Base-by-base conservation (phyloP, 2,329 filamentous ascomycete genomes). In the Alternaria gansuensis region DNA sequence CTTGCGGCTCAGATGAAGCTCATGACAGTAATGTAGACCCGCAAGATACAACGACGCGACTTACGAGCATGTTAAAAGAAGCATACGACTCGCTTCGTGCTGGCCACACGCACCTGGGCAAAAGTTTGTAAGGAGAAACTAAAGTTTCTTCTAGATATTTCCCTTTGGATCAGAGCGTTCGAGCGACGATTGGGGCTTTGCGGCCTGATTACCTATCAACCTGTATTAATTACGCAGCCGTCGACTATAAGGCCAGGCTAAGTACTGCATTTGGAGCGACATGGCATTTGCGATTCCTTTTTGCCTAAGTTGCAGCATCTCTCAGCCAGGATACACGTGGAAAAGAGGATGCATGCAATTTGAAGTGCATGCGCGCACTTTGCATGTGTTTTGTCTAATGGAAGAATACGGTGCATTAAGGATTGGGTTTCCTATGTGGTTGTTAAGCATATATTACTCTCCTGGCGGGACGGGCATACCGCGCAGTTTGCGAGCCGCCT, bases 11-110 rank as follows among this genome's bases (percentile, higher is more conserved):
- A 77, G 53, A 77, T 77, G 74, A 77, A 77, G 70, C 68, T 77
- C 71, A 77, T 78, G 76, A 78, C 75, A 54, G 74, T 78, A 62
- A 77, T 76, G 73, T 78, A 74, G 64, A 71, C 53, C 52, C 57
- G 56, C 56, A 59, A 62, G 59, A 61, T 66, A 70, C 60, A 59
- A 68, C 60, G 60, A 59, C 51, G 44, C 60, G 59, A 62, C 46
- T 40, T 46, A 57, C 54, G 54, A 58, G 49, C 43, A 54, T 54
- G 28, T 36, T 53, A 24, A 26, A 48, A 31, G 33, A 54, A 23
- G 36, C 36, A 48, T 43, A 49, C 24, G 43, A 57, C 48, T 45
- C 48, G 48, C 26, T 60, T 48, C 45, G 54, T 54, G 63, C 53
- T 57, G 51, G 56, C 65, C 56, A 68, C 60, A 61, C 60, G 62